Conservation (phyloP, 1,284 basidiomycete genomes). For the Taiwanofungus camphoratus region DNA sequence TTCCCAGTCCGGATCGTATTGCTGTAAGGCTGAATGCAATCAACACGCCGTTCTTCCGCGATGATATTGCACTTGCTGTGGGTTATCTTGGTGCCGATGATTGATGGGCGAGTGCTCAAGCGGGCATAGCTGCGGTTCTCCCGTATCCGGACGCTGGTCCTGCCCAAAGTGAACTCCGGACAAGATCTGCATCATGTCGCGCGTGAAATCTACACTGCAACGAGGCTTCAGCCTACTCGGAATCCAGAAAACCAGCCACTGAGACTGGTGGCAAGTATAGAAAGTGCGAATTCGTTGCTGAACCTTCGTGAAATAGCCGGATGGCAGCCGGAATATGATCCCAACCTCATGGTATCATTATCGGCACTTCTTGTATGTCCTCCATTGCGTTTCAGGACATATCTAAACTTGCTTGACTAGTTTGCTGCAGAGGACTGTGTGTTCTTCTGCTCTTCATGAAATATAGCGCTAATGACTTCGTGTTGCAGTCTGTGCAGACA, state of each 20-base stretch:
- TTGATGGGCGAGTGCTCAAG: neutral
- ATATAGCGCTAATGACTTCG: neutral
- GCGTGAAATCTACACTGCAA: conserved; percentile 31
- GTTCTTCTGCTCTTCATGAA: conserved; percentile 16
- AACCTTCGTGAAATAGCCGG: conserved; percentile 56
- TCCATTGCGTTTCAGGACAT: too few species aligned
- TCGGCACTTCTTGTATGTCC: conserved; percentile 49
- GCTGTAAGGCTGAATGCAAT: conserved; percentile 76
- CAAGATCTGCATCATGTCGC: conserved; percentile 64
- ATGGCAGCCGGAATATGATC: conserved; percentile 48
- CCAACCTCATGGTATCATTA: conserved; percentile 42
- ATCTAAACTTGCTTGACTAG: conserved; percentile 31
- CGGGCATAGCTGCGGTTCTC: conserved; percentile 20
- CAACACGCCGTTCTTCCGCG: conserved; percentile 64
- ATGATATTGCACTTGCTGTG: conserved; percentile 69
- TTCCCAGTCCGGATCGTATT: conserved; percentile 44
- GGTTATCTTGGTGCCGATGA: conserved; percentile 7
- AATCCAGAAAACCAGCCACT: conserved; percentile 33
- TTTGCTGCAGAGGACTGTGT: conserved; percentile 90
- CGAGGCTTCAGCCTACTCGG: conserved; percentile 17
- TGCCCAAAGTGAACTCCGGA: conserved; percentile 75
- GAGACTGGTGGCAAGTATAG: conserved; percentile 70
- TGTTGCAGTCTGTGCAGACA: conserved; percentile 76
- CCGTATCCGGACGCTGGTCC: conserved; percentile 56
- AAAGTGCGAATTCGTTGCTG: conserved; percentile 66